Base-by-base conservation (phyloP, 176 grass and related monocot species). In the Panicum miliaceum region DNA sequence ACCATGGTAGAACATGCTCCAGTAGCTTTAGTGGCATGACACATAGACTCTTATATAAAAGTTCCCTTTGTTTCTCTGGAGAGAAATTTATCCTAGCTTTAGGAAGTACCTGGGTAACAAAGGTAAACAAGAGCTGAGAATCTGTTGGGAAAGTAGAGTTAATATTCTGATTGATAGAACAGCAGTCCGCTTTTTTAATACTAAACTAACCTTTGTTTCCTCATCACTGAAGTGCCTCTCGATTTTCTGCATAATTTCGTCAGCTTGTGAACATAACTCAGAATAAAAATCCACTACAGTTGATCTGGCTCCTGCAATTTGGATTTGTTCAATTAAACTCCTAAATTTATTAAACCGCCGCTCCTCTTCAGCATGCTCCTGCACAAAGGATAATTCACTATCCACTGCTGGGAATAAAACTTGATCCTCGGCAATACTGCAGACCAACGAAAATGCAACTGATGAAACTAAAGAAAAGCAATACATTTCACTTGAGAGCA, bases 381-480 rank as follows among this genome's bases (percentile, higher is more conserved):
- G 71, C 64, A 86, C 74, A 91, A 94, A 88, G 51, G 82, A 92
- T 1, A 89, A 76, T 71, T 85, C 68, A 76, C 80, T 68, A 80
- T 92, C 81, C 8, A 92, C 95, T 75, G 95, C 92, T 75, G 95
- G 95, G 87, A 92, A 97, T 91, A 97, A 91, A 76, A 97, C 80
- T 90, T 91, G 88, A 88, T 97, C 90, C 65, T 97, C 95, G 3
- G 90, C 95, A 61, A 91, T 76, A 88, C 95, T 97, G 90, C 71
- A 82, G 32, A 73, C 9, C 20, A 67, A 76, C 46, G 36, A 69
- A 35, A 63, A 76, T 53, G 15, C 18, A 48, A 81, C 40, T 69
- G 10, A 54, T 79, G 60, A 79, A 83, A 47, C 68, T 60, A 68
- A 74, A 22, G 9, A 18, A 68, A 68, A 18, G 80, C 60, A 73